Percentiles rank a stretch among this genome's conserved stretches.
phyloP scores from a whole-genome alignment of 2,329 filamentous ascomycete genomes.

The Parascedosporium putredinis region DNA sequence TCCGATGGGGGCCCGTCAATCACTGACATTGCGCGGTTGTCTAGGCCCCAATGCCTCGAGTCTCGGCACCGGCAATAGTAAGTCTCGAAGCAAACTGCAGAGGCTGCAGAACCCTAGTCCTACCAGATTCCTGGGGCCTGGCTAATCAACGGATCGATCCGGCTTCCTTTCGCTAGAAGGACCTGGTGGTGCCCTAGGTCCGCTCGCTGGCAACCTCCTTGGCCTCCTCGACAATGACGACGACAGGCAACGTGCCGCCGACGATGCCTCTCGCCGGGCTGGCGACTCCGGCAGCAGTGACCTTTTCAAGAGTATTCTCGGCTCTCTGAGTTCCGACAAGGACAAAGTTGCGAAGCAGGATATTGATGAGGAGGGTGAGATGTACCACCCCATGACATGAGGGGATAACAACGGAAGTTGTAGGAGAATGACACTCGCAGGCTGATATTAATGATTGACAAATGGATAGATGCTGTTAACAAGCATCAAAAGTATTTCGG shows the following conservation, averaged over 20 bases:
- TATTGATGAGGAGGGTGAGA: slow-evolving; percentile 35
- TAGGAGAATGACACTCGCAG: background rate
- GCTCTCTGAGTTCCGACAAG: slow-evolving; percentile 39
- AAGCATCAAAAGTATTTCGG: slow-evolving; percentile 70
- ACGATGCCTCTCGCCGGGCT: slow-evolving; percentile 35
- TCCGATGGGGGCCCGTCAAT: no score
- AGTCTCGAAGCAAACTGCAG: background rate
- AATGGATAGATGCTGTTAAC: slow-evolving; percentile 60
- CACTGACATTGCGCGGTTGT: background rate
- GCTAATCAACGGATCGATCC: background rate
- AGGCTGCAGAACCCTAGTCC: background rate
- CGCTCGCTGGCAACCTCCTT: slow-evolving; percentile 10
- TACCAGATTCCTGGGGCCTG: background rate
- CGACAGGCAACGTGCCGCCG: slow-evolving; percentile 36
- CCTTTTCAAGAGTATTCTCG: slow-evolving; percentile 39
- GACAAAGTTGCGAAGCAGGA: slow-evolving; percentile 35
- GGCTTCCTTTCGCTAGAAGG: background rate
- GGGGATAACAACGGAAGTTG: background rate
- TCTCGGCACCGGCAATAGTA: slow-evolving; percentile 4
- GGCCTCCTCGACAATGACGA: slow-evolving; percentile 29
- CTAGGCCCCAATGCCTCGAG: slow-evolving; percentile 1
- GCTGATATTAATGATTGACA: no score
- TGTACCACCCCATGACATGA: background rate
- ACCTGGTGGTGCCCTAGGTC: slow-evolving; percentile 9
- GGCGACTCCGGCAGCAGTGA: slow-evolving; percentile 34